Conservation (phyloP, 1,284 basidiomycete species). For the Irpex sp. region DNA sequence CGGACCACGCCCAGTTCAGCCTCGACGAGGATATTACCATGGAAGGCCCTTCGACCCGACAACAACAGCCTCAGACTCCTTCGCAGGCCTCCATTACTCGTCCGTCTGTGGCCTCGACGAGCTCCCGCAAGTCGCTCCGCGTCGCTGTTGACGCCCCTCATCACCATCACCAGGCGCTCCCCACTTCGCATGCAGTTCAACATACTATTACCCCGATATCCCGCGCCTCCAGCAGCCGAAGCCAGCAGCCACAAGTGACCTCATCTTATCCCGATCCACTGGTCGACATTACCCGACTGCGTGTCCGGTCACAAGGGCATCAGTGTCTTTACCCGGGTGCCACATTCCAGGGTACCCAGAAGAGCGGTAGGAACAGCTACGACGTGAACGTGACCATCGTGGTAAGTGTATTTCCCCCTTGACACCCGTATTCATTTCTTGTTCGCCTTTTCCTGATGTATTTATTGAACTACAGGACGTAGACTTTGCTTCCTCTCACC, state of each 20-base stretch:
- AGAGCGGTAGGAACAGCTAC: constrained; percentile 53
- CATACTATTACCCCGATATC: constrained; percentile 12
- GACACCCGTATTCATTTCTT: not conserved
- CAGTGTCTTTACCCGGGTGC: constrained; percentile 75
- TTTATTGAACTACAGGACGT: constrained; percentile 58
- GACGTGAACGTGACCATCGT: constrained; percentile 53
- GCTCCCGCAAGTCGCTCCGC: constrained; percentile 5
- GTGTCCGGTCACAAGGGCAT: constrained; percentile 70
- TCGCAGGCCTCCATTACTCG: not conserved
- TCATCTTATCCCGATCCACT: constrained; percentile 46
- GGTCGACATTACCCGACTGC: constrained; percentile 71
- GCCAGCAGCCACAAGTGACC: constrained; percentile 13
- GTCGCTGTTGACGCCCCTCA: constrained; percentile 9
- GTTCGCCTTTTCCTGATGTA: constrained; percentile 36
- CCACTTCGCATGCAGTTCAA: constrained; percentile 14
- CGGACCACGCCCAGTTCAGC: constrained; percentile 3
- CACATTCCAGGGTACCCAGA: constrained; percentile 50
- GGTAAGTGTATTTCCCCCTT: constrained; percentile 31
- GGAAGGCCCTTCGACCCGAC: not conserved
- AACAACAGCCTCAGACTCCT: not conserved
- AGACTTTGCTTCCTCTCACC: constrained; percentile 73
- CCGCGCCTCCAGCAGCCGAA: constrained; percentile 19
- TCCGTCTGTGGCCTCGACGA: not conserved
- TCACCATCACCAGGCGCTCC: constrained; percentile 14
- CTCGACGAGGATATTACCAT: constrained; percentile 9